Conservation (phyloP, 2,329 filamentous ascomycete genomes). For the Incumbomyces delicatus region DNA sequence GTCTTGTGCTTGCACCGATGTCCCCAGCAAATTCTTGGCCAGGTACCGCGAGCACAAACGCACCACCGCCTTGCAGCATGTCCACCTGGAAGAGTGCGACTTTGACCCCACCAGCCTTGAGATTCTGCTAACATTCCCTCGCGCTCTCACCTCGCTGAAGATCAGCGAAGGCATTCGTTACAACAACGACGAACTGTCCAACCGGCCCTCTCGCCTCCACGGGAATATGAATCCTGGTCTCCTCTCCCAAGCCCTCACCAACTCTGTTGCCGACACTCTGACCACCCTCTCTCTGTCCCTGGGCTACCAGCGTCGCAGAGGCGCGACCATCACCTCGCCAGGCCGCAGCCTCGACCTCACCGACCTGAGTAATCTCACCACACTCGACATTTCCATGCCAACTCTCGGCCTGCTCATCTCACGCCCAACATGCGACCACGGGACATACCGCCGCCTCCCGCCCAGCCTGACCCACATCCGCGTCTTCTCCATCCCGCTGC, state of each 20-base stretch:
- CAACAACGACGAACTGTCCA: slow-evolving; percentile 12
- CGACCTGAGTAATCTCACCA: slow-evolving; percentile 13
- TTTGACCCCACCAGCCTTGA: slow-evolving; percentile 15
- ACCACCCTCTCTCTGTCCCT: slow-evolving; percentile 17
- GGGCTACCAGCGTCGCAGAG: slow-evolving; percentile 13
- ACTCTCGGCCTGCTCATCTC: slow-evolving; percentile 16
- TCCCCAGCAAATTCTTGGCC: slow-evolving; percentile 10
- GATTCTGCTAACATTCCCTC: slow-evolving; percentile 17
- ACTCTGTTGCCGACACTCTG: slow-evolving; percentile 14
- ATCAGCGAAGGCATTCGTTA: slow-evolving; percentile 21
- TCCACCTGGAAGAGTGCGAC: slow-evolving; percentile 22
- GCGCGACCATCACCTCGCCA: slow-evolving; percentile 12
- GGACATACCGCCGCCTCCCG: slow-evolving; percentile 16
- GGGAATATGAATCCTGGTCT: slow-evolving; percentile 17
- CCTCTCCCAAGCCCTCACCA: slow-evolving; percentile 15
- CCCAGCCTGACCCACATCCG: slow-evolving; percentile 18
- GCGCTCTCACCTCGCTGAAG: slow-evolving; percentile 18
- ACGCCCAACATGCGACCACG: slow-evolving; percentile 15
- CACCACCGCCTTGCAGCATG: slow-evolving; percentile 16
- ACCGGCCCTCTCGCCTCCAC: slow-evolving; percentile 17
- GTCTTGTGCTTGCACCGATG: slow-evolving; percentile 22
- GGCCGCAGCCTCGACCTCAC: slow-evolving; percentile 17
- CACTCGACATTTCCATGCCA: slow-evolving; percentile 16
- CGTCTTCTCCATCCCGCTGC: slow-evolving; percentile 18
- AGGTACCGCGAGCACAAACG: slow-evolving; percentile 11